phyloP scores from a whole-genome alignment of 2,329 filamentous ascomycete species.

The Clonostachys rhizophaga region DNA sequence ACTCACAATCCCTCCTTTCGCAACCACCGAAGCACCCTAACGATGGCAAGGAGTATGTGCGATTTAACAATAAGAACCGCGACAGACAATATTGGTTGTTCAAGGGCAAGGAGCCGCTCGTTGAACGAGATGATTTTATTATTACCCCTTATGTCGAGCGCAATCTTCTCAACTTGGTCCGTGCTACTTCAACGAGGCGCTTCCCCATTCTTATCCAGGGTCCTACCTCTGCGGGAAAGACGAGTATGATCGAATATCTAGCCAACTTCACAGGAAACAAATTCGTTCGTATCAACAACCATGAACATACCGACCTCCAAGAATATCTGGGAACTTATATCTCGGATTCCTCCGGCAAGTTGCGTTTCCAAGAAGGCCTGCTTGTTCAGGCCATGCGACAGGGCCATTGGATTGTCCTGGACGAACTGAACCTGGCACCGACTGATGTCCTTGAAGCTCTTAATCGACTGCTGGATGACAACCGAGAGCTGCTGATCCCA shows the following conservation, averaged over 20 bases:
- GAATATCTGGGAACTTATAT: constrained; percentile 96
- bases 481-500: constrained; percentile 89
- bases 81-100: constrained; percentile 85
- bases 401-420: constrained; percentile 96
- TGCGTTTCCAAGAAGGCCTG: constrained; percentile 89
- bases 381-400: constrained; percentile 88
- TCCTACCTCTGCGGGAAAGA: constrained; percentile 95
- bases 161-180: constrained; percentile 90
- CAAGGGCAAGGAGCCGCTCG: constrained; percentile 58
- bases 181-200: constrained; percentile 84
- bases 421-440: constrained; percentile 94
- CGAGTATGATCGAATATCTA: constrained; percentile 98
- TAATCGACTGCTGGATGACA: constrained; percentile 93
- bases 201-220: constrained; percentile 96
- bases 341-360: constrained; percentile 76
- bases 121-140: constrained; percentile 86
- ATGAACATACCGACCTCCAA: constrained; percentile 97
- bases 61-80: constrained; percentile 61
- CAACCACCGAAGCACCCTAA: constrained; percentile 73
- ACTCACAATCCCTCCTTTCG: constrained; percentile 67
- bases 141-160: constrained; percentile 92
- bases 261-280: constrained; percentile 96
- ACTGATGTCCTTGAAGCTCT: constrained; percentile 96
- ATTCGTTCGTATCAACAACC: constrained; percentile 98
- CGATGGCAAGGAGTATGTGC: constrained; percentile 74